A percentile compares a stretch with the other conserved stretches of the same genome.
phyloP scores from a whole-genome alignment of 768 basidiomycete genomes.

The Lactifluus volemus region DNA sequence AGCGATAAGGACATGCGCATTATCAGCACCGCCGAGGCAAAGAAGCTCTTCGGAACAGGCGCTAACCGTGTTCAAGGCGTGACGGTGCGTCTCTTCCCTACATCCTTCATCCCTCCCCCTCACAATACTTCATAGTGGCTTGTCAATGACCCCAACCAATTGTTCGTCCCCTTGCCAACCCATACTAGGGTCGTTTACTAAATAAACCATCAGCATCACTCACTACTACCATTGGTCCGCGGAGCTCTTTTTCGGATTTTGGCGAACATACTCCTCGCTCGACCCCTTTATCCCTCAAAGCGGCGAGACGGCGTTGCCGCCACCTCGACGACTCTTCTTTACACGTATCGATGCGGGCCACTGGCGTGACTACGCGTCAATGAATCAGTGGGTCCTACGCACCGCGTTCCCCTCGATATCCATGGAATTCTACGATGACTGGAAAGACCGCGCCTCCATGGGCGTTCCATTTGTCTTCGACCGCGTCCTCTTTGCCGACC shows the following conservation, averaged over 20 bases:
- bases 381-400: constrained; percentile 85
- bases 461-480: constrained; percentile 70
- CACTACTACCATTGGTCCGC: constrained; percentile 95
- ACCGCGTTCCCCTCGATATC: constrained; percentile 71
- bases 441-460: constrained; percentile 68
- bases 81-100: constrained; percentile 38
- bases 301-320: constrained; percentile 65
- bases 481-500: constrained; percentile 81
- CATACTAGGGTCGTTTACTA: neutral
- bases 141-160: constrained; percentile 81
- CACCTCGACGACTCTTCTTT: constrained; percentile 70
- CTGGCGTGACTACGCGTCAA: constrained; percentile 86
- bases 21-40: constrained; percentile 60
- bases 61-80: constrained; percentile 73
- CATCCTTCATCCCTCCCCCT: constrained; percentile 23
- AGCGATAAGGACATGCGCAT: constrained; percentile 73
- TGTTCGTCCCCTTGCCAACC: constrained; percentile 35
- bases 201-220: constrained; percentile 47
- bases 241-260: constrained; percentile 86
- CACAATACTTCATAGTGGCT: constrained; percentile 23
- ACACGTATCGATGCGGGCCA: constrained; percentile 61
- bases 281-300: constrained; percentile 56
- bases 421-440: constrained; percentile 78
- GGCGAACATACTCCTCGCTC: constrained; percentile 80
- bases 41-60: constrained; percentile 56